phyloP scores from a whole-genome alignment of 306 rosid species.

The Canavalia ensiformis region DNA sequence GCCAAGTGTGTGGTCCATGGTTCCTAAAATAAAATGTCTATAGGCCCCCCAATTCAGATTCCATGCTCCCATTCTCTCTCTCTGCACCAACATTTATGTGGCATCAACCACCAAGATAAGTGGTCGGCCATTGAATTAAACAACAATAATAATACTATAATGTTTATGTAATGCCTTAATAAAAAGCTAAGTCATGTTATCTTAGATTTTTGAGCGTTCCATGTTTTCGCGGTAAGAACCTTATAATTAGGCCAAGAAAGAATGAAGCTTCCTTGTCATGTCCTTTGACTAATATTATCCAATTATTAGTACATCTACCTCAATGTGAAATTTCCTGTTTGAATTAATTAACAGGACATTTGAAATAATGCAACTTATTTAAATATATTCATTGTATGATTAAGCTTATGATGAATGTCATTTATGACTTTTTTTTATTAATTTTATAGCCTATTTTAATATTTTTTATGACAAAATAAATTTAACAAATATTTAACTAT shows the following conservation, averaged over 20 bases:
- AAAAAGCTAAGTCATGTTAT: conserved; percentile 20
- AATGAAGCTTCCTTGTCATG: conserved; percentile 54
- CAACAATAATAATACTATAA: conserved; percentile 9
- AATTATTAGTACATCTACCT: conserved; percentile 22
- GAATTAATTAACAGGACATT: conserved; percentile 7
- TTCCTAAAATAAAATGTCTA: conserved; percentile 47
- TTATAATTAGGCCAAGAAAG: conserved; percentile 43
- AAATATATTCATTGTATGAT: background rate
- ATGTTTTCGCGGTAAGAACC: conserved; percentile 49
- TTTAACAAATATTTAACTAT: no score
- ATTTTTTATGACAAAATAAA: no score
- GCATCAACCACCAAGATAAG: conserved; percentile 72
- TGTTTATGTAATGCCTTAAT: conserved; percentile 38
- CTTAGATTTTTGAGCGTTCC: conserved; percentile 60
- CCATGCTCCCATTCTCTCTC: conserved; percentile 54
- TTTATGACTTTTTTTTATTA: background rate
- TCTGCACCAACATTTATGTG: conserved; percentile 66
- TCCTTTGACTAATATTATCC: conserved; percentile 39
- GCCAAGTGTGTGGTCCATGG: conserved; percentile 52
- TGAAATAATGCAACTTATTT: background rate
- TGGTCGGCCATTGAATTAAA: conserved; percentile 78
- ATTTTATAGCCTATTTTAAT: background rate
- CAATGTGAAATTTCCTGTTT: conserved; percentile 32
- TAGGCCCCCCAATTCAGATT: conserved; percentile 57
- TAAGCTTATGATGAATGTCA: background rate